Percentiles rank a stretch among this genome's conserved stretches.
Evolutionary conservation across 257 asterid genomes (phyloP).

Genomic region (Paulownia fortunei): DNA sequence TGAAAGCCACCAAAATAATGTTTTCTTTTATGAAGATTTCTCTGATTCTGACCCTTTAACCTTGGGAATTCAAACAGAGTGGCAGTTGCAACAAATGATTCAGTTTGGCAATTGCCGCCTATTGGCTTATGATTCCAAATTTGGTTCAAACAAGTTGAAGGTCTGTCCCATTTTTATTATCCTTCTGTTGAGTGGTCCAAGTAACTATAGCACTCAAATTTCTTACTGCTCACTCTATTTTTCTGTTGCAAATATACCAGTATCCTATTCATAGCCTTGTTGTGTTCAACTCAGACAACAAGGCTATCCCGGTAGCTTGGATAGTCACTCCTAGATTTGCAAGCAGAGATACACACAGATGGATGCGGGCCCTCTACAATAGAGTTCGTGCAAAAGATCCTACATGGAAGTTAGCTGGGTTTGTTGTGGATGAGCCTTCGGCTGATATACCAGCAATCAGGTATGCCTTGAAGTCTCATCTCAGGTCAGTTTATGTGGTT

Average conservation of each 20-base stretch:
- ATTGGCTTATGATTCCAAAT: constrained; percentile 71
- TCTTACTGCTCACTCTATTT: constrained; percentile 48
- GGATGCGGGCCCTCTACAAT: constrained; percentile 92
- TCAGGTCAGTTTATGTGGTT: constrained; percentile 20
- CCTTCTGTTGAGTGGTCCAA: constrained; percentile 24
- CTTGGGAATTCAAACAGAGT: constrained; percentile 95
- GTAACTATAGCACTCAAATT: constrained; percentile 4
- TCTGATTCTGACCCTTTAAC: constrained; percentile 80
- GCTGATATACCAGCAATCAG: constrained; percentile 73
- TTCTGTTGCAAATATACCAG: constrained; percentile 56
- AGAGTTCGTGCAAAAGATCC: constrained; percentile 91
- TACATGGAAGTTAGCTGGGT: constrained; percentile 95
- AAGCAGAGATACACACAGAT: constrained; percentile 64
- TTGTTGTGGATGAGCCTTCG: constrained; percentile 86
- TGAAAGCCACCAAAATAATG: constrained; percentile 65
- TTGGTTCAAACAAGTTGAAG: constrained; percentile 93
- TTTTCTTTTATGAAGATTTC: constrained; percentile 86
- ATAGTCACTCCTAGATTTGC: constrained; percentile 73
- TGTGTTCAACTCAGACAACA: constrained; percentile 95
- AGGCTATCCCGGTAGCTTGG: constrained; percentile 99
- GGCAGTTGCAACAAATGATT: constrained; percentile 99
- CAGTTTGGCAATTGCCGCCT: constrained; percentile 84
- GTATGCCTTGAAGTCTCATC: constrained; percentile 39
- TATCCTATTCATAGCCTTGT: constrained; percentile 91
- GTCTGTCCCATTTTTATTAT: constrained; percentile 44